Evolutionary conservation across 192 early-diverging fungal genomes (phyloP), one percentile per base, ranked within the genome.

Genomic region (Chytriomyces confervae): DNA sequence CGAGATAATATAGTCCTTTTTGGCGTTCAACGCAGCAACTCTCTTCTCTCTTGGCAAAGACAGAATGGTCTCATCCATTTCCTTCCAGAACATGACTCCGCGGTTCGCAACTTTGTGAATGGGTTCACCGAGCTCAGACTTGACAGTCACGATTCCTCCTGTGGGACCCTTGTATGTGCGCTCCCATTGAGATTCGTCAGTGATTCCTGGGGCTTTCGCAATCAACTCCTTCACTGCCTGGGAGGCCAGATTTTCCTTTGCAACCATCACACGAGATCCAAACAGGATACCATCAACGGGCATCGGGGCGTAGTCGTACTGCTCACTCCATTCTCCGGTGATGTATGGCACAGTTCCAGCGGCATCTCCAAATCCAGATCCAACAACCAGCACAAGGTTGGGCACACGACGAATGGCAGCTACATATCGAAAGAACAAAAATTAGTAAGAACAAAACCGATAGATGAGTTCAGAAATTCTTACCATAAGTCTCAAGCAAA

Each of bases 251-350:
- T 89, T 90, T 83, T 98, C 96, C 80, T 94, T 92, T 61, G 96
- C 93, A 46, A 95, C 95, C 95, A 98, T 95, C 64, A 97, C 89
- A 71, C 94, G 93, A n/a, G 95, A 97, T 11, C 94, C 97, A 69
- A 98, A 92, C 65, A 98, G 84, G 45, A 97, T 85, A 84, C 95
- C 97, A 78, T 98, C 97, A 77, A 95, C 93, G 3, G 97, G 97
- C 97, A 98, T 98, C 47, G 95, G 91, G 8, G 95, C 91, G 70
- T 89, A 90, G 63, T 91, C 95, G 78, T 91, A 94, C 61, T 85
- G 80, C 36, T 81, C 71, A 75, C 90, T 89, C 97, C 97, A 98
- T 57, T 98, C 93, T 77, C 97, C 97, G 66, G 95, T 94, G 45
- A 98, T 78, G 84, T 96, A 98, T 46, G 95, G 95, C 57, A 94